Base-by-base conservation (phyloP, 2,329 filamentous ascomycete species). In the Septoria petroselini region DNA sequence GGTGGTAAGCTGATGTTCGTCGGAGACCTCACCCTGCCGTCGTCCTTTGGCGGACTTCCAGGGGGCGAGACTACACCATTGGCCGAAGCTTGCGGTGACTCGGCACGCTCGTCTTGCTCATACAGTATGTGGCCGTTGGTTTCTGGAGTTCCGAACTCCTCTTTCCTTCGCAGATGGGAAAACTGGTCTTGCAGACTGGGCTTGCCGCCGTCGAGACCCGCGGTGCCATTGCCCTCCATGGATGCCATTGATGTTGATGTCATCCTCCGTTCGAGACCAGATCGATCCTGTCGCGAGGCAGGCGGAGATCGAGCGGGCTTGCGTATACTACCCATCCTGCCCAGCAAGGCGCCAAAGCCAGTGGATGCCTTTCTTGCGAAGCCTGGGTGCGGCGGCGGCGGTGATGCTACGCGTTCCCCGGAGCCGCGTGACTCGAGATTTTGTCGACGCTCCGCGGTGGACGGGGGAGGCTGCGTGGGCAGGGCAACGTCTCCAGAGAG, bases 271-370 rank as follows among this genome's bases (percentile, higher is more conserved):
- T 63, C 57, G 18, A 34, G 40, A 37, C 57, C 55, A n/a, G 54
- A 51, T 39, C 50, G 53, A 19, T 58, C 58, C 43, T 54, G 50
- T 27, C 53, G 47, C 17, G 56, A 56, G 23, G 55, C 61, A 41
- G 55, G 57, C 25, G 78, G 72, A 53, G 77, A 64, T 14, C 85
- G 78, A 4, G 80, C 77, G 9, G 82, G 78, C 43, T 80, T 77
- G 34, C 74, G 67, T 44, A 79, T 80, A 65, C 77, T 79, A 29
- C 77, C 76, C 8, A 70, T 68, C 21, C 88, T 77, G 25, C 88
- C 63, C 33, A 67, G 88, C 31, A 94, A 78, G 84, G 88, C 91
- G 31, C 88, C 82, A 62, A 95, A 94, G n/a, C 86, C 88, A 59
- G 88, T 88, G 7, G 88, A 91, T 48, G 94, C 79, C 68, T 93